Base-by-base conservation (phyloP, 2,329 filamentous ascomycete species). In the Verticillium nonalfalfae region DNA sequence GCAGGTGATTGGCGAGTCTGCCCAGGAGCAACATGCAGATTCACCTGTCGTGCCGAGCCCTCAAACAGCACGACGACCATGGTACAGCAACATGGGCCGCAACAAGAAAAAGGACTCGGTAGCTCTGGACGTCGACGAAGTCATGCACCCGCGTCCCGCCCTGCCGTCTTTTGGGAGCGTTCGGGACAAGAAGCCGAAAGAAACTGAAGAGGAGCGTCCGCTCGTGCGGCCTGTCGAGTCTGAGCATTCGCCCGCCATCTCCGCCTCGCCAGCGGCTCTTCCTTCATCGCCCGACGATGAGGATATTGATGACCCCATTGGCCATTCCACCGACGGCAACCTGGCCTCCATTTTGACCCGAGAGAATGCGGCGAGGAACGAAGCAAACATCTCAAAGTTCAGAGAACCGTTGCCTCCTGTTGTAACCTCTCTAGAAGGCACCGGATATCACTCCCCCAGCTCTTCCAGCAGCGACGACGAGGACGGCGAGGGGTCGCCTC, bases 131-230 rank as follows among this genome's bases (percentile, higher is more conserved):
- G 85, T 90, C 35, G 86, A 90, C 52, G 83, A 88, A 63, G 76
- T 86, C 14, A 91, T 92, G 88, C 86, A 86, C 66, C 90, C 90
- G n/a, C 79, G 89, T 36, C 89, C 90, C 7, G 86, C 86, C 1
- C 75, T 93, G 40, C 90, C 90, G 1, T 88, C 83, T 1, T 93
- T 93, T 72, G 90, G 90, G 18, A 93, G 90, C 68, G 80, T 93
- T 26, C 81, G 88, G 26, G 85, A 87, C 34, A 86, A 84, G 72
- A 86, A 85, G 65, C 70, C 74, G 7, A 80, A 76, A 45, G 81
- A 85, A 58, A 67, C 75, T 0, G 76, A 81, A 45, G 88, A 87
- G 68, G 88, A 88, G 67, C 78, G 85, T 2, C 79, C 83, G 0
- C 75, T 88, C 56, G 84, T 88, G 40, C 79, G 84, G 34, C 85